Base-by-base conservation (phyloP, 2,329 filamentous ascomycete genomes). In the Chrysosporium keratinophilum region DNA sequence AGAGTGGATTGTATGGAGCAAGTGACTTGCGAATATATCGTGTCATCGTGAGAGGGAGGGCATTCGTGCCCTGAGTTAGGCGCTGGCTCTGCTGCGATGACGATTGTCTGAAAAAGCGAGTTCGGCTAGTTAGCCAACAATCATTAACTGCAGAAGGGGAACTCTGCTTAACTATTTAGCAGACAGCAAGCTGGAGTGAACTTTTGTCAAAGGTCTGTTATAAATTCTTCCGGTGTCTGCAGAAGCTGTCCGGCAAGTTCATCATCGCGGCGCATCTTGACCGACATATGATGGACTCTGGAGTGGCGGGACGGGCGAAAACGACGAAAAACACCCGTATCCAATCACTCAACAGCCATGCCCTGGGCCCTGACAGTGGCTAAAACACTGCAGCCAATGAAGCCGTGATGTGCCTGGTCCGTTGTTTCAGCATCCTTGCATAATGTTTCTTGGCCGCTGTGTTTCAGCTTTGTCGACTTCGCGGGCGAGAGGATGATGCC, bases 281-380 rank as follows among this genome's bases (percentile, higher is more conserved):
- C 23, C 23, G 23, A 28, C 23, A 28, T n/a, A n/a, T 28, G 3
- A 7, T 28, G 23, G 23, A 28, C 3, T 28, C n/a, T 37, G 35
- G 15, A 17, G 23, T 50, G 48, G 47, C 48, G 23, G 19, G 17
- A 39, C 34, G 23, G 15, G 11, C 20, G 17, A 19, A 10, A 15
- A 39, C 15, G 40, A 37, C 31, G 33, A 39, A 23, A 28, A 28
- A 28, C 23, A 4, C 23, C 34, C 35, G 47, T 33, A 28, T 19
- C 48, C 48, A 50, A 50, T 50, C 48, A 34, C 3, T 42, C 12
- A 20, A 3, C 33, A 42, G 19, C 42, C 39, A n/a, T 11, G n/a
- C 48, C 48, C 19, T 33, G 39, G 3, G 37, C 48, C 48, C 37
- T 50, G 48, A 50, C 37, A 19, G 48, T 42, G 48, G 39, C 48